These are phyloP conservation scores for Alternaria tenuissima DNA, from an alignment of 2,329 filamentous ascomycete genomes.

Conservation along the genomic window DNA sequence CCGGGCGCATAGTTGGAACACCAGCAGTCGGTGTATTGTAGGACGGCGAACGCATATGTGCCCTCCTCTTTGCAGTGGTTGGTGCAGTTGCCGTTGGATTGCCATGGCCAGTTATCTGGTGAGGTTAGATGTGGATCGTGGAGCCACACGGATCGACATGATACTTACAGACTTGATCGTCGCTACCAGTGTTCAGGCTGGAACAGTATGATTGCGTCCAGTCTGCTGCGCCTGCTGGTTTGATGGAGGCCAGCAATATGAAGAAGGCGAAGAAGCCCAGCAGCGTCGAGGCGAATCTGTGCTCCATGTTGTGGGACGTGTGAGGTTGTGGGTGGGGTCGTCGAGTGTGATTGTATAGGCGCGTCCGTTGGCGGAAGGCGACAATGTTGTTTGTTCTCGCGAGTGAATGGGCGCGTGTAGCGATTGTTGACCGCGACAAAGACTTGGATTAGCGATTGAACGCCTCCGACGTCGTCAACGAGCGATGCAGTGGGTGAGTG, in stretches of 20 bases:
- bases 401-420: conserved; percentile 14
- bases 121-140: conserved; percentile 13
- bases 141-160: background rate
- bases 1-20: conserved; percentile 74
- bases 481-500: conserved; percentile 11
- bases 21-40: conserved; percentile 74
- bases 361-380: background rate
- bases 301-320: conserved; percentile 25
- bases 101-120: conserved; percentile 50
- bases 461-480: conserved; percentile 27
- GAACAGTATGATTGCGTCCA: conserved; percentile 53
- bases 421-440: conserved; percentile 12
- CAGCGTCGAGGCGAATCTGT: conserved; percentile 13
- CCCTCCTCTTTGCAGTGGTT: conserved; percentile 62
- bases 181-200: conserved; percentile 53
- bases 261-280: conserved; percentile 31
- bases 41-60: conserved; percentile 71
- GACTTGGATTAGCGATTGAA: conserved; percentile 34
- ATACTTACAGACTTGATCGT: conserved; percentile 45
- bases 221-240: conserved; percentile 8
- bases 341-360: conserved; percentile 11
- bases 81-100: conserved; percentile 75
- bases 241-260: conserved; percentile 23
- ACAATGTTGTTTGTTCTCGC: background rate
- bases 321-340: conserved; percentile 5